Evolutionary conservation across 345 rosid species (phyloP).

Genomic region (Brassica nigra): DNA sequence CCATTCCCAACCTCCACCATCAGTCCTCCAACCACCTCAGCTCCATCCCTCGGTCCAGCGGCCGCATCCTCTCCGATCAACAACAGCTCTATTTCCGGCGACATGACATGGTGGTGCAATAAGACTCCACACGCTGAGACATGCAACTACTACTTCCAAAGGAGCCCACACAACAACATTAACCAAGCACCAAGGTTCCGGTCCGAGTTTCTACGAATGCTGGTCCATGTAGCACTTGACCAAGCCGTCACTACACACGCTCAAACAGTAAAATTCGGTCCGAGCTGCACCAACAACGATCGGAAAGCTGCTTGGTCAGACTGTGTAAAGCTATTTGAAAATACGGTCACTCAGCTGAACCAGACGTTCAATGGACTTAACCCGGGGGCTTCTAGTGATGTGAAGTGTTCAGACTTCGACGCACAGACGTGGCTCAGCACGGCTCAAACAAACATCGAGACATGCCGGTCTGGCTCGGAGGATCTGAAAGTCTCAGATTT

Average conservation of each 20-base stretch:
- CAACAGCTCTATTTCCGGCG: constrained; percentile 17
- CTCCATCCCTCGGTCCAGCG: neutral
- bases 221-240: constrained; percentile 54
- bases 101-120: constrained; percentile 65
- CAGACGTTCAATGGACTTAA: constrained; percentile 49
- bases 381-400: constrained; percentile 26
- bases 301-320: constrained; percentile 84
- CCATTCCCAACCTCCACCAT: neutral
- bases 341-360: constrained; percentile 62
- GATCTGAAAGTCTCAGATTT: constrained; percentile 62
- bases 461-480: constrained; percentile 62
- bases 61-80: constrained; percentile 21
- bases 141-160: constrained; percentile 56
- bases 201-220: constrained; percentile 55
- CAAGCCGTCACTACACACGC: constrained; percentile 54
- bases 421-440: constrained; percentile 83
- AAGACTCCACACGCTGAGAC: constrained; percentile 70
- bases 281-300: constrained; percentile 55
- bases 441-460: constrained; percentile 73
- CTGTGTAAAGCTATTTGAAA: constrained; percentile 62
- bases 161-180: constrained; percentile 31
- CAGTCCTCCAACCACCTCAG: neutral
- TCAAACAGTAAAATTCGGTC: constrained; percentile 53
- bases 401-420: constrained; percentile 61
- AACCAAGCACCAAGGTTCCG: constrained; percentile 42